A percentile compares a stretch with the other conserved stretches of the same genome.
phyloP scores from a whole-genome alignment of 495 filamentous ascomycete species.

The Cercophora scortea region DNA sequence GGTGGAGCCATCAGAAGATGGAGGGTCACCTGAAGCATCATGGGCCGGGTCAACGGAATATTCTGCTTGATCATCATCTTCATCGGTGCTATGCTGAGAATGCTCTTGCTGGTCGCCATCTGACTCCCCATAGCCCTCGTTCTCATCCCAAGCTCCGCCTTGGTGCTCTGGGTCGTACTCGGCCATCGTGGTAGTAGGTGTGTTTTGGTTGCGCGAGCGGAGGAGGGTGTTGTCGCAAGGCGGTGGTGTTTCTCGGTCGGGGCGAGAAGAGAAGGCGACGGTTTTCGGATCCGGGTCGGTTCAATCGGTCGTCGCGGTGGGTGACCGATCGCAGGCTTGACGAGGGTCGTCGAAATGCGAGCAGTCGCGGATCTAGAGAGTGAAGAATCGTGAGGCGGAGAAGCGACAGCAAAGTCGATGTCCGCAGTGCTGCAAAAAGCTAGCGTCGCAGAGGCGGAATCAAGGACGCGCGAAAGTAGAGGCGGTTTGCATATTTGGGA shows the following conservation, averaged over 20 bases:
- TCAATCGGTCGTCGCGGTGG: no score
- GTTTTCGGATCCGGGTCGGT: no score
- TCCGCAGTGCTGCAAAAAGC: no score
- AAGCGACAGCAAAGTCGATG: no score
- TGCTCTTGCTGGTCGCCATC: slow-evolving; percentile 42
- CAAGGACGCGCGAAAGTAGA: neutral
- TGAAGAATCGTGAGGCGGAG: no score
- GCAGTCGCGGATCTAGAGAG: no score
- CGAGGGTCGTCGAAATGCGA: no score
- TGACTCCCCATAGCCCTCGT: slow-evolving; percentile 43
- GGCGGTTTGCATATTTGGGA: neutral
- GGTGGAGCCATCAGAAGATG: slow-evolving; percentile 26
- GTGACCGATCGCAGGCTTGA: no score
- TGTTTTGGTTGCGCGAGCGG: no score
- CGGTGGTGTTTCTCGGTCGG: neutral
- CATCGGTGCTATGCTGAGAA: slow-evolving; percentile 46
- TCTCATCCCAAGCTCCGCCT: slow-evolving; percentile 37
- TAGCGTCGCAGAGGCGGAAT: neutral
- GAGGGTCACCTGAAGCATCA: slow-evolving; percentile 37
- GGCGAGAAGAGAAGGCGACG: neutral
- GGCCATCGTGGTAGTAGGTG: slow-evolving; percentile 21
- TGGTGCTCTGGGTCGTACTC: slow-evolving; percentile 27
- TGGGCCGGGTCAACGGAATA: slow-evolving; percentile 39
- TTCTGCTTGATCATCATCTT: slow-evolving; percentile 25
- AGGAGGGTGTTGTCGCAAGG: no score